Percentiles rank a stretch among this genome's conserved stretches.
phyloP scores from a whole-genome alignment of 768 basidiomycete genomes.

The Nidularia pulvinata region DNA sequence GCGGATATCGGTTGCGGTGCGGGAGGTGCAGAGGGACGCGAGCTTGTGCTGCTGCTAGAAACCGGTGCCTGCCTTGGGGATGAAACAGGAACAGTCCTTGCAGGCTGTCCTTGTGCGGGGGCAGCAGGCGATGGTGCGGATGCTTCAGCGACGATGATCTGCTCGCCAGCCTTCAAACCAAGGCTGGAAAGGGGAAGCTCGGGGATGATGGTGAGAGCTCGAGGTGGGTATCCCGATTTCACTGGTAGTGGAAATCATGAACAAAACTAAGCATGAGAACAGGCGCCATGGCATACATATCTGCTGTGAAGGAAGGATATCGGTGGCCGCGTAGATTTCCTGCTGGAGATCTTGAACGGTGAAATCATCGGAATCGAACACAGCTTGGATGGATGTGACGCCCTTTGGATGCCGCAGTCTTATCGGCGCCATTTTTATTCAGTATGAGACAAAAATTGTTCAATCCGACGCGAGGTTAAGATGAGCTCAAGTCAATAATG shows the following conservation, averaged over 20 bases:
- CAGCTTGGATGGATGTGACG: conserved; percentile 73
- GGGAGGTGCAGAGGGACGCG: conserved; percentile 1
- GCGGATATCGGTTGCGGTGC: conserved; percentile 10
- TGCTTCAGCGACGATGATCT: conserved; percentile 73
- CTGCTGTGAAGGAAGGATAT: conserved; percentile 78
- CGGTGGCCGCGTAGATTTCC: conserved; percentile 61
- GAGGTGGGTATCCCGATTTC: conserved; percentile 86
- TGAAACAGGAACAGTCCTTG: conserved; percentile 10
- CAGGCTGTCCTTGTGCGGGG: background rate
- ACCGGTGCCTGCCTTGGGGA: conserved; percentile 2
- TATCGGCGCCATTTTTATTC: conserved; percentile 57
- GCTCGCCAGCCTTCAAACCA: conserved; percentile 78
- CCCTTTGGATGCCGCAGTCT: conserved; percentile 88
- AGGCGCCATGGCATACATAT: conserved; percentile 49
- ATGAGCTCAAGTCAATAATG: no score
- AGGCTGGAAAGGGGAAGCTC: conserved; percentile 77
- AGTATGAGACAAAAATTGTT: no score
- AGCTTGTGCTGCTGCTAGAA: conserved; percentile 4
- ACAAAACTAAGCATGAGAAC: conserved; percentile 8
- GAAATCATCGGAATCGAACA: conserved; percentile 45
- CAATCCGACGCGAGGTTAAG: no score
- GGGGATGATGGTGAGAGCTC: conserved; percentile 65
- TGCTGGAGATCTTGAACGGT: conserved; percentile 79
- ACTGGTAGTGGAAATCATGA: conserved; percentile 37
- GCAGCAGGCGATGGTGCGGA: conserved; percentile 12